Base-by-base conservation (phyloP, 2,329 filamentous ascomycete genomes). In the Fusarium nisikadoi region DNA sequence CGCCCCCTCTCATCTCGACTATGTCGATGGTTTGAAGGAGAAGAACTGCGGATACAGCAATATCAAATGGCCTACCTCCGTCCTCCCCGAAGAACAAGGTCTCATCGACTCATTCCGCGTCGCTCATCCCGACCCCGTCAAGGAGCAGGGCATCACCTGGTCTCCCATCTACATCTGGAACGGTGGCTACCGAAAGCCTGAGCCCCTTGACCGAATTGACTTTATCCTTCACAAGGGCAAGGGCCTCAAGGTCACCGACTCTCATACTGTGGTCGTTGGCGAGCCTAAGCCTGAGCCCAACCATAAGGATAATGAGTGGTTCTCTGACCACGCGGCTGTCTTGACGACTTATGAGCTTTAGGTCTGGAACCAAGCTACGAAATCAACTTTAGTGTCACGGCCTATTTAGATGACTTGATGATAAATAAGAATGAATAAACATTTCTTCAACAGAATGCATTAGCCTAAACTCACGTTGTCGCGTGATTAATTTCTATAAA, bases 1-100 rank as follows among this genome's bases (percentile, higher is more conserved):
- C 68, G 82, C 83, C 2, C 83, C 83, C 0, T 84, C 83, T 23
- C 83, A 84, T 49, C 77, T 84, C 4, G 83, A 85, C 76, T 85
- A 79, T 75, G 80, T 78, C 7, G 78, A 82, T 9, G 77, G 71
- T 9, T 71, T 77, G 4, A 74, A 74, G 33, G 70, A 79, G 8
- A 77, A 76, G 64, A 79, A 84, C 74, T 84, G 83, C 60, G 81
- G 80, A 14, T 78, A 78, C 46, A 76, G 71, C 8, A 63, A 74
- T 42, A 72, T 83, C 8, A 72, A 72, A 13, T 84, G 83, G 83
- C 83, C 83, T 6, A 82, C 81, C 1, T 84, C 83, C 0, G 69
- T 73, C 6, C 70, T 79, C 10, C 80, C 82, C 11, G 64, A 73
- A 16, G 75, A 82, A 17, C 76, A 77, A 1, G 83, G 82, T 0